Conservation (phyloP, 75 land plant species). For the Pinus taeda region DNA sequence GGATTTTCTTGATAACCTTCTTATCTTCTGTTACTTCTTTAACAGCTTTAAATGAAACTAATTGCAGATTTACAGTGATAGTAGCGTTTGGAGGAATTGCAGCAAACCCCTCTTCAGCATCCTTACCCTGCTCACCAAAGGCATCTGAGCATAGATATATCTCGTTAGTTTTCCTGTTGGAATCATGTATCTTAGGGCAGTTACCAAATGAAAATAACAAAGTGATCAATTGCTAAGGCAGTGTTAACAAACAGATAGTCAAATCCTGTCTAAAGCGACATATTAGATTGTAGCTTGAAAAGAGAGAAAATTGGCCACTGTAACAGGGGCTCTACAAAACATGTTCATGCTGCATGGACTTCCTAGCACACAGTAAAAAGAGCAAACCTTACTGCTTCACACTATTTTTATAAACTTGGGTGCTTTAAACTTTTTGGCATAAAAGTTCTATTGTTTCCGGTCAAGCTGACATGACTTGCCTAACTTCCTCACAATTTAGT, state of each 20-base stretch:
- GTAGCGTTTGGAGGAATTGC: slow-evolving; percentile 42
- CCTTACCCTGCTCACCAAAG: slow-evolving; percentile 38
- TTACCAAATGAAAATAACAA: too few species aligned
- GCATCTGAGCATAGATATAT: slow-evolving; percentile 31
- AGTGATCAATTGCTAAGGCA: too few species aligned
- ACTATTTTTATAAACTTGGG: background rate
- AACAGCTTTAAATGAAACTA: slow-evolving; percentile 48
- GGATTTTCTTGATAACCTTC: slow-evolving; percentile 46
- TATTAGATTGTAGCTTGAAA: too few species aligned
- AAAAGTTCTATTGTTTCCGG: too few species aligned
- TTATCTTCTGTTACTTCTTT: slow-evolving; percentile 45
- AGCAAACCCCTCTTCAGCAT: slow-evolving; percentile 16
- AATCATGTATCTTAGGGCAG: too few species aligned
- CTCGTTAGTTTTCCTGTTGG: background rate
- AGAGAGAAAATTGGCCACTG: too few species aligned
- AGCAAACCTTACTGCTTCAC: background rate
- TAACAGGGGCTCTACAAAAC: too few species aligned
- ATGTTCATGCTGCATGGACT: too few species aligned
- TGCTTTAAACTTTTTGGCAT: background rate
- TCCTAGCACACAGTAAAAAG: background rate
- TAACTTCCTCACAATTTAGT: too few species aligned
- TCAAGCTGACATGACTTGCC: too few species aligned
- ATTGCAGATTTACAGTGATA: slow-evolving; percentile 32
- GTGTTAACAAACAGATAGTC: too few species aligned
- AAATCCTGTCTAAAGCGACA: too few species aligned